phyloP scores from a whole-genome alignment of 139 green algal genomes.

The Zygnema circumcarinatum region DNA sequence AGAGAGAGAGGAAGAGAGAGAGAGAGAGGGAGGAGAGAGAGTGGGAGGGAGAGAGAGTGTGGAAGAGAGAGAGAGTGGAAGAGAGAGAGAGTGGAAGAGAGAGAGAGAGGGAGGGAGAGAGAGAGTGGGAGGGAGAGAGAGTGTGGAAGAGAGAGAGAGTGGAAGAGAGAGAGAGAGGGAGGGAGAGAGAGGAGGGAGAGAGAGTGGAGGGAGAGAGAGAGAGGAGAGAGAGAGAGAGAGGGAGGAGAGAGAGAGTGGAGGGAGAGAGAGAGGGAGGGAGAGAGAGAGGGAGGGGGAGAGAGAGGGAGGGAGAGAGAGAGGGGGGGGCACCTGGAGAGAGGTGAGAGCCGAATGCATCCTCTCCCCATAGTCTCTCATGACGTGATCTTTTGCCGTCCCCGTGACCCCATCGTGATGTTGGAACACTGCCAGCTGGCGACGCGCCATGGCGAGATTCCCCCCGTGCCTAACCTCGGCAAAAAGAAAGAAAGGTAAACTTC shows the following conservation, averaged over 20 bases:
- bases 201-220: background rate
- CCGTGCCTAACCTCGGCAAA: slow-evolving; percentile 15
- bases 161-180: background rate
- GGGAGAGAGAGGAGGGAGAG: background rate
- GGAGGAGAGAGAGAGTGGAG: background rate
- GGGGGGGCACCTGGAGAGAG: slow-evolving; percentile 9
- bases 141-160: background rate
- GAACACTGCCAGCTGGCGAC: slow-evolving; percentile 43
- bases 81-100: background rate
- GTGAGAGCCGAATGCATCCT: slow-evolving; percentile 44
- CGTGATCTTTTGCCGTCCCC: slow-evolving; percentile 37
- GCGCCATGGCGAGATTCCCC: background rate
- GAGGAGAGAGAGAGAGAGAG: background rate
- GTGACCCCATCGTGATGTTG: slow-evolving; percentile 61
- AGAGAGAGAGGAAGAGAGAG: background rate
- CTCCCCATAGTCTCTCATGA: slow-evolving; percentile 39
- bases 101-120: background rate
- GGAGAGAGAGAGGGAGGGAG: no score
- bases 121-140: background rate
- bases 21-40: background rate
- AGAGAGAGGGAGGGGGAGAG: background rate
- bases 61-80: background rate
- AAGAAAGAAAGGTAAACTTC: background rate
- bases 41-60: background rate
- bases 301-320: background rate